A percentile compares a stretch with the other conserved stretches of the same genome.
Conservation (phyloP, 164 flowering plant species). For the Nymphaea thermarum region DNA sequence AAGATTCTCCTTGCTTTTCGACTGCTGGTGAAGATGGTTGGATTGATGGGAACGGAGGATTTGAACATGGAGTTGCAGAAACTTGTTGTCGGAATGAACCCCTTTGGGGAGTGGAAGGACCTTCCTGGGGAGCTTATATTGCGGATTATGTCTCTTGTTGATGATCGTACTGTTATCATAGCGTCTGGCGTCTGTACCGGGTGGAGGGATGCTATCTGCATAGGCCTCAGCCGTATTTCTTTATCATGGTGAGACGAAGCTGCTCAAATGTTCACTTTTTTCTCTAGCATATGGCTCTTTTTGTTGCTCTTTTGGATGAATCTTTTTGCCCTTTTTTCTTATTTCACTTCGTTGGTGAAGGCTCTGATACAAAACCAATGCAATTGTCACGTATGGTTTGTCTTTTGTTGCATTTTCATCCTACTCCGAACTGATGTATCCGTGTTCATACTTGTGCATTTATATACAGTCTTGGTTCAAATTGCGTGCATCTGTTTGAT, state of each 20-base stretch:
- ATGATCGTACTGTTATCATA: conserved; percentile 63
- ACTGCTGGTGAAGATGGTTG: conserved; percentile 19
- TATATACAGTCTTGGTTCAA: too few species aligned
- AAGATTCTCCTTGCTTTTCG: background rate
- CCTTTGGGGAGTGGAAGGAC: conserved; percentile 75
- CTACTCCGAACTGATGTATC: too few species aligned
- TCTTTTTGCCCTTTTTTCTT: background rate
- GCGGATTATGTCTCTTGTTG: conserved; percentile 70
- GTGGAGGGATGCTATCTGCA: conserved; percentile 83
- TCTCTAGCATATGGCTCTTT: too few species aligned
- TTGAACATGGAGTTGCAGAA: conserved; percentile 55
- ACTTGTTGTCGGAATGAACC: conserved; percentile 30
- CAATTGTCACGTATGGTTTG: too few species aligned
- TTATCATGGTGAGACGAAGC: conserved; percentile 60
- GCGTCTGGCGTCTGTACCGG: conserved; percentile 92
- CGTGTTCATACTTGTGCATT: too few species aligned
- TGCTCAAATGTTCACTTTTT: too few species aligned
- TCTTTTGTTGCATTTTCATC: too few species aligned
- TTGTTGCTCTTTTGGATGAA: background rate
- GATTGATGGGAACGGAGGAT: conserved; percentile 21
- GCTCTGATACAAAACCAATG: too few species aligned
- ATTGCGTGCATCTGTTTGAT: too few species aligned
- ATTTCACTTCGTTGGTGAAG: background rate
- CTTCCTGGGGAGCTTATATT: conserved; percentile 89
- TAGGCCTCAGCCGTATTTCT: conserved; percentile 67